Conservation (phyloP, 805 yeast species). For the Wickerhamomyces kurtzmanii region DNA sequence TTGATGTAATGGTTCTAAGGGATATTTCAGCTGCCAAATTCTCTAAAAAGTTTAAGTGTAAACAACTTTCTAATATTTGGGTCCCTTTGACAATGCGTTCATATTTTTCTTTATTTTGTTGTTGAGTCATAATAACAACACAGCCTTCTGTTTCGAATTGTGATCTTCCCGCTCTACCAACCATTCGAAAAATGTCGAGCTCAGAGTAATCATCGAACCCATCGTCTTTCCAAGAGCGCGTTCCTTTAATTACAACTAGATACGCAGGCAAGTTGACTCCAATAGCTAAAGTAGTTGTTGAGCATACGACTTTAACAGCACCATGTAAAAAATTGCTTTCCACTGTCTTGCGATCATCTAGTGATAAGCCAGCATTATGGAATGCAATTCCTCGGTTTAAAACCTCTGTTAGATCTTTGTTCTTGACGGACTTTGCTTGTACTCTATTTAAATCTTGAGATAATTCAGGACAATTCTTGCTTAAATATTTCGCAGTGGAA, state of each 20-base stretch:
- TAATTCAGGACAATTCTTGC: slow-evolving; percentile 7
- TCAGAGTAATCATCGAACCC: slow-evolving; percentile 43
- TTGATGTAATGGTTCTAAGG: slow-evolving; percentile 26
- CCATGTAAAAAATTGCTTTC: slow-evolving; percentile 37
- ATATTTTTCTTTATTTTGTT: slow-evolving; percentile 23
- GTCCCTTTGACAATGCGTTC: slow-evolving; percentile 30
- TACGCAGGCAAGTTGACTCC: slow-evolving; percentile 57
- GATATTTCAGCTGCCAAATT: slow-evolving; percentile 34
- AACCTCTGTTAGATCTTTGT: slow-evolving; percentile 18
- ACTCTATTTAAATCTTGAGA: not conserved
- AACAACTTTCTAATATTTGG: slow-evolving; percentile 35
- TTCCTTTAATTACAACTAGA: slow-evolving; percentile 51
- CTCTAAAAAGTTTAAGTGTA: slow-evolving; percentile 28
- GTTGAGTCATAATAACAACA: slow-evolving; percentile 38
- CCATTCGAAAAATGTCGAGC: slow-evolving; percentile 50
- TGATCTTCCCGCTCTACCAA: slow-evolving; percentile 59
- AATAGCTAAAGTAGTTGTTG: slow-evolving; percentile 51
- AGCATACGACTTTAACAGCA: slow-evolving; percentile 33
- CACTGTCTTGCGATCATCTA: slow-evolving; percentile 32
- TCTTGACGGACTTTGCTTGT: slow-evolving; percentile 7
- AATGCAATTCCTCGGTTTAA: slow-evolving; percentile 32
- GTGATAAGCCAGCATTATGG: slow-evolving; percentile 50
- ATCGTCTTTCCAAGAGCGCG: slow-evolving; percentile 45
- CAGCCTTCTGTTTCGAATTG: slow-evolving; percentile 39
- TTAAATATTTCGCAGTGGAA: slow-evolving; percentile 32